A percentile compares a stretch with the other conserved stretches of the same genome.
phyloP scores from a whole-genome alignment of 108 stramenopile genomes.

The Nitzschia putrida region DNA sequence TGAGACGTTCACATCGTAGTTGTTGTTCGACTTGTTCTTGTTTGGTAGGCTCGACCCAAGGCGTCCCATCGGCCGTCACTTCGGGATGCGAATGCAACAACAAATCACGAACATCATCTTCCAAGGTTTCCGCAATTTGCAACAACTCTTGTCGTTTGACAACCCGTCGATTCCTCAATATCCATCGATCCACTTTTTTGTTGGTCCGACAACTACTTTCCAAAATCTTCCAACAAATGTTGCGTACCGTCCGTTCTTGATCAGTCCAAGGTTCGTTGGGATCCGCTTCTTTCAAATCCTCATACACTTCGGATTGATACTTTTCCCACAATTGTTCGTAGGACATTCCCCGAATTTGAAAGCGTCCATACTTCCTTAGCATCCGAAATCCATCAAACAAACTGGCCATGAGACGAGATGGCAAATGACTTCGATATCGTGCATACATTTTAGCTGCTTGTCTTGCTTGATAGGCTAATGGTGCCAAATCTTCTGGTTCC shows the following conservation, averaged over 20 bases:
- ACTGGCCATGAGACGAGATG: conserved; percentile 75
- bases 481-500: conserved; percentile 82
- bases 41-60: neutral
- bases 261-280: conserved; percentile 56
- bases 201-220: conserved; percentile 90
- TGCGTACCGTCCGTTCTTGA: conserved; percentile 64
- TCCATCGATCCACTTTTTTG: conserved; percentile 69
- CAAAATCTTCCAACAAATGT: conserved; percentile 87
- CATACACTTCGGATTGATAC: conserved; percentile 70
- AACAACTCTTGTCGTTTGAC: conserved; percentile 17
- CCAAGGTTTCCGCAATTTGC: conserved; percentile 39
- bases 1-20: neutral
- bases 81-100: conserved; percentile 8
- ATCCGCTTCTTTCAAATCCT: conserved; percentile 36
- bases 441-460: conserved; percentile 93
- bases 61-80: too few species aligned
- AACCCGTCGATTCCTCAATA: conserved; percentile 27
- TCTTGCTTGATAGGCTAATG: conserved; percentile 86
- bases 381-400: conserved; percentile 90
- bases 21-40: neutral
- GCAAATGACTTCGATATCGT: conserved; percentile 81
- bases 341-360: conserved; percentile 82
- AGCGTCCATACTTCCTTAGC: conserved; percentile 79
- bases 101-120: conserved; percentile 49
- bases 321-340: conserved; percentile 94